Base-by-base conservation (phyloP, 139 green algal genomes). In the Volvox reticuliferus region DNA sequence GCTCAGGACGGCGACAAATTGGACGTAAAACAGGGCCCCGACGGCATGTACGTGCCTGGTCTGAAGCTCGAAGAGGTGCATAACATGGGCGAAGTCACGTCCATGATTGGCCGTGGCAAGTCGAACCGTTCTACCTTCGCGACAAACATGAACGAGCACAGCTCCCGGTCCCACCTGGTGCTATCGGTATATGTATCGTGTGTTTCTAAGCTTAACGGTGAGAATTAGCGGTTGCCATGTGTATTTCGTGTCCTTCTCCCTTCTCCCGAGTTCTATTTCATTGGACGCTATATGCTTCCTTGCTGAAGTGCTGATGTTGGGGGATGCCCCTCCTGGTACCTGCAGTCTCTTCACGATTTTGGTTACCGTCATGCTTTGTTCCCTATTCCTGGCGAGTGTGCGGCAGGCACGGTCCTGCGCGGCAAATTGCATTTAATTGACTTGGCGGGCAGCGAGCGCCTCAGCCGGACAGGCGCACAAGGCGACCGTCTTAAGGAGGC, bases 111-210 rank as follows among this genome's bases (percentile, higher is more conserved):
- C 79, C 89, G 89, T 33, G 95, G 92, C 90, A 95, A 94, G 87
- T 77, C 92, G 50, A 95, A 95, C 91, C 95, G 94, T 82, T 94
- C 90, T 62, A 95, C 93, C 2, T 95, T 94, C 75, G 93, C 95
- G 44, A 97, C 95, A 87, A 96, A 98, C 92, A 97, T 98, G 96
- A 98, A 98, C 73, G 95, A 97, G 88, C 95, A 97, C 91, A 95
- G 90, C 50, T 94, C 84, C 30, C 88, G 96, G 19, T 96, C 92
- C 22, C 96, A 98, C 92, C 93, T 96, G 87, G 94, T 98, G 71
- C 94, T 98, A 36, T 93, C 92, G n/a, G 37, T 98, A 9, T 92
- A 96, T 79, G 89, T 96, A 12, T 63, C 28, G 30, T 63, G 18
- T 22, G 24, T 32, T 44, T 44, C 30, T 26, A 90, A 83, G 86